Base-by-base conservation (phyloP, 768 basidiomycete species). In the Pleurotus giganteus region DNA sequence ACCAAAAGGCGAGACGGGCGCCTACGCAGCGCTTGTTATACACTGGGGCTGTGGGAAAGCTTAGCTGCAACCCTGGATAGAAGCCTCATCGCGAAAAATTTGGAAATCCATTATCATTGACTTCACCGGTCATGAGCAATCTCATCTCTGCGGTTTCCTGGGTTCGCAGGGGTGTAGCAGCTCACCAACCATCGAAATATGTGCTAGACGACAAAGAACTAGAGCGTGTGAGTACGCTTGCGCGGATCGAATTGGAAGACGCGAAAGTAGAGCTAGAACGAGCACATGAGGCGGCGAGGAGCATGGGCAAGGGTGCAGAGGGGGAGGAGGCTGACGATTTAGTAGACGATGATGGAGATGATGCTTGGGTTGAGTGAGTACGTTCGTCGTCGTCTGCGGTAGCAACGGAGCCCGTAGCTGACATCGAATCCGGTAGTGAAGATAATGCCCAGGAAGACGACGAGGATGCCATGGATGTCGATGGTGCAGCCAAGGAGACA, bases 351-450 rank as follows among this genome's bases (percentile, higher is more conserved):
- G 80, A 78, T 9, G 49, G 27, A 2, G 78, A 78, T 9, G 74
- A 77, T 59, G 80, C 78, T 21, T 95, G 94, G 94, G 86, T 93
- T 63, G 92, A 95, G 94, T 96, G 75, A 80, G 92, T 86, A 32
- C 54, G 54, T 55, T 60, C 49, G 49, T 26, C 26, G 42, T 57
- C 45, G 24, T 37, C 54, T 49, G 23, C 44, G 42, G 50, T 23
- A 57, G 56, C 54, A 37, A 57, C 57, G 57, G 56, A 39, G 39
- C 37, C 43, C 53, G 31, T 42, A 57, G 60, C 59, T 57, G 56
- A 62, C 63, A 53, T 41, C 15, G 5, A 15, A 12, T 34, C 6
- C n/a, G 57, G 47, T 57, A 67, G 71, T 65, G 72, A 72, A 64
- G 74, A 70, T 39, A 21, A 50, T 50, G 19, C 31, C 3, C 31